phyloP scores from a whole-genome alignment of 148 eudicot genomes.

The Beta vulgaris region DNA sequence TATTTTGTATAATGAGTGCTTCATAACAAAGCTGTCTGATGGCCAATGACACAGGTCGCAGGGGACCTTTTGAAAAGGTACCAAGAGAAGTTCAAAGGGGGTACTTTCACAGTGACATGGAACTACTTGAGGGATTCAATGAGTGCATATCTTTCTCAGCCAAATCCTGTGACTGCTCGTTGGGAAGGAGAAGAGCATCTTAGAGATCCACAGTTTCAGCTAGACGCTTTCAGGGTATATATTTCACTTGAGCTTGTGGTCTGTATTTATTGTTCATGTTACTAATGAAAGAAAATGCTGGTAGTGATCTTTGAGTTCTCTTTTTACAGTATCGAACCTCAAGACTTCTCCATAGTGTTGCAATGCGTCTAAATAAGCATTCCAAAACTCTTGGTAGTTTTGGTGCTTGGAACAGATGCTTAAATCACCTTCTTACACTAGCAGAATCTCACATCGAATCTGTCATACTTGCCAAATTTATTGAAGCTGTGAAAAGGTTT shows the following conservation, averaged over 20 bases:
- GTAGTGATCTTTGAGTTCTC: neutral
- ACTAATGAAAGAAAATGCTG: neutral
- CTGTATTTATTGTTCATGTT: constrained; percentile 11
- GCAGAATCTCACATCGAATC: constrained; percentile 97
- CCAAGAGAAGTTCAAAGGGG: constrained; percentile 84
- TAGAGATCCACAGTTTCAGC: constrained; percentile 85
- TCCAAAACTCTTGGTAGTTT: constrained; percentile 78
- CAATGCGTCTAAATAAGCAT: constrained; percentile 78
- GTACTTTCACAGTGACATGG: constrained; percentile 85
- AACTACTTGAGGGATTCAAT: constrained; percentile 88
- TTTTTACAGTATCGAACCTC: constrained; percentile 88
- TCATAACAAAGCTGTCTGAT: neutral
- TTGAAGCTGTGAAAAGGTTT: constrained; percentile 76
- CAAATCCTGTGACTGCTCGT: constrained; percentile 88
- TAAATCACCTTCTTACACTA: constrained; percentile 87
- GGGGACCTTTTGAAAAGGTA: constrained; percentile 87
- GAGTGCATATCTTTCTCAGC: constrained; percentile 85
- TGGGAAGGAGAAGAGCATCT: constrained; percentile 96
- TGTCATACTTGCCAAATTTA: constrained; percentile 75
- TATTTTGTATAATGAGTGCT: neutral
- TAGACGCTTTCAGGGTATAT: constrained; percentile 84
- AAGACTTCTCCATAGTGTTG: constrained; percentile 88
- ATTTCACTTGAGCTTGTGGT: constrained; percentile 6
- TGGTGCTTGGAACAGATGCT: constrained; percentile 99
- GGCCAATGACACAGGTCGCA: constrained; percentile 59